Evolutionary conservation across 257 asterid species (phyloP), one percentile per base, ranked within the genome.

Genomic region (Osmanthus fragrans): DNA sequence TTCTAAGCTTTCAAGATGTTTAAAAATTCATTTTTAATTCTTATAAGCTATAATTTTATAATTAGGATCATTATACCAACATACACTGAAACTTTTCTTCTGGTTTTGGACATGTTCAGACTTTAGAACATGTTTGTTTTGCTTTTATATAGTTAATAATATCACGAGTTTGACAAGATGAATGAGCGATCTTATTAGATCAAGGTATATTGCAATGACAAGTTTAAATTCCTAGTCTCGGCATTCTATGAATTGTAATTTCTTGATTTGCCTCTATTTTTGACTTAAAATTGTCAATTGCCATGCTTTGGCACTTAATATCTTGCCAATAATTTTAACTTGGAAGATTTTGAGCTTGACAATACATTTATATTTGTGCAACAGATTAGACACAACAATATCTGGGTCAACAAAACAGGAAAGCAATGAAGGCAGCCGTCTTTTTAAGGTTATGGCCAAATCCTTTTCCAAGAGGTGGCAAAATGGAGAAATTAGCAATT

Each of bases 391-490:
- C 87, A 90, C 97, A 18, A 96, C 99, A 7, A 93, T 96, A 82
- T 92, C 98, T 37, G 99, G 99, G 73, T 87, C 97, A 77, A 82
- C 88, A 29, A 96, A 93, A 86, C 98, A 89, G 85, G 99, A 96
- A 74, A 81, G 89, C 92, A 93, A 82, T 77, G 99, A 96, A 81
- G 98, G 99, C 77, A 93, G 99, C 78, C 99, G 99, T 75, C 94
- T 96, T 76, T 96, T 96, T 81, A 96, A 96, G 86, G 91, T 92
- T 84, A 89, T 92, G 98, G 97, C 98, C 4, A 96, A 88, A 79
- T 93, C 99, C 69, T 93, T 96, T 74, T 96, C 99, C 79, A 96
- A 93, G 89, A 89, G 99, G 86, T 96, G 99, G 99, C 99, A 96
- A 88, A 93, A 90, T 90, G 99, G 99, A 79, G 99, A 96, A 86